Base-by-base conservation (phyloP, 345 rosid genomes). In the Eutrema japonicum region DNA sequence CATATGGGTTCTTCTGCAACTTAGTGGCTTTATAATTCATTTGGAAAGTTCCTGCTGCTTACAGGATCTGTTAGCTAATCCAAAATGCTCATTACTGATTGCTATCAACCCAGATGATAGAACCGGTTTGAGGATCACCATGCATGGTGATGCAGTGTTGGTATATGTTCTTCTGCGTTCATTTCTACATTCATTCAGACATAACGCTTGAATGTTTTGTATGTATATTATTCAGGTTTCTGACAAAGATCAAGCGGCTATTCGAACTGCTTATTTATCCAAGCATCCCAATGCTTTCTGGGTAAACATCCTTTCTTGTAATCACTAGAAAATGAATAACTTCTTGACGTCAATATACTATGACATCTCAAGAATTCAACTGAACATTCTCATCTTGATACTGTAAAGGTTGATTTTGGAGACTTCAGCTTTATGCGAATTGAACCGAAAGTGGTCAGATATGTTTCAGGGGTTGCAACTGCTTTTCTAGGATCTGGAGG, bases 401-500 rank as follows among this genome's bases (percentile, higher is more conserved):
- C 64, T 65, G n/a, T 65, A 60, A 83, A 94, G 98, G 97, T 94
- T 79, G 98, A 94, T 81, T 94, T 94, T 35, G 96, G 96, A 52
- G 99, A 94, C 85, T 94, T 91, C 80, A 90, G 87, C 73, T 94
- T 94, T 77, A 51, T 91, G 78, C 84, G 84, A 26, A 84, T 94
- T 26, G 88, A 88, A 82, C 97, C 99, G 30, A 94, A 83, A 56
- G 82, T 81, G 56, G 91, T 91, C 73, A 81, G 92, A 72, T 95
- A 85, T 76, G 93, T 94, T 4, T 91, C 96, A 43, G 99, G 97
- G 59, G 85, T 88, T 60, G 97, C 97, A 61, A 86, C 97, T 49
- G 96, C 99, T 71, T 84, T 88, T 68, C 85, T 91, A 68, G 93
- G 97, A 79, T 91, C 97, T 10, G 99, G 97, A 87, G 99, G 99